phyloP scores from a whole-genome alignment of 441 rosid genomes.

The Arabidopsis hybrid region DNA sequence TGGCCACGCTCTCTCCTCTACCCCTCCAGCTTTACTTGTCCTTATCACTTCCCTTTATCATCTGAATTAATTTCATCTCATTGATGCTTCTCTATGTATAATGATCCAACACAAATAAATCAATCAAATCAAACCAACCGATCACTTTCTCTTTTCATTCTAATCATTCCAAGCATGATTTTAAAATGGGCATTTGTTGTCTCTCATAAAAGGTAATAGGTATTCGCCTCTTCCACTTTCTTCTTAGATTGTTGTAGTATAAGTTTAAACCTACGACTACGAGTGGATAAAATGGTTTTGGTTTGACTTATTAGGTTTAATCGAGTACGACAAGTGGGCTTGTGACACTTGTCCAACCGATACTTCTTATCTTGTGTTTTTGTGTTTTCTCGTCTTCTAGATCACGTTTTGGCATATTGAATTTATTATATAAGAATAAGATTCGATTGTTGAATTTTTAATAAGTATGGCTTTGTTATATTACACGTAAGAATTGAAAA shows the following conservation, averaged over 20 bases:
- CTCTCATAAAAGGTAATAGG: background rate
- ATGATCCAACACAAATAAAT: background rate
- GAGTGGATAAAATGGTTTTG: background rate
- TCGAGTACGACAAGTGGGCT: background rate
- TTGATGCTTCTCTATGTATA: background rate
- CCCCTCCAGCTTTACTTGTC: constrained; percentile 19
- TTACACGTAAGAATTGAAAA: background rate
- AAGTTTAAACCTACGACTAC: background rate
- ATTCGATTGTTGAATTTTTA: background rate
- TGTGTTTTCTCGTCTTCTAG: background rate
- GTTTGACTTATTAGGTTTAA: constrained; percentile 10
- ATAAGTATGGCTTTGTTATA: background rate
- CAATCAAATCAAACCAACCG: constrained; percentile 24
- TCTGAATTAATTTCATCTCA: background rate
- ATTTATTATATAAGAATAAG: background rate
- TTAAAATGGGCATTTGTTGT: background rate
- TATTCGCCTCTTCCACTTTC: background rate
- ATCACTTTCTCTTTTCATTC: constrained; percentile 23
- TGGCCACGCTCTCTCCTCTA: constrained; percentile 5
- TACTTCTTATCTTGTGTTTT: too few relatives aligned
- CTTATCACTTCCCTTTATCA: background rate
- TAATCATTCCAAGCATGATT: background rate
- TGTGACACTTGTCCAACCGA: background rate
- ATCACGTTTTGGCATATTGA: background rate
- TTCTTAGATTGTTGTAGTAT: background rate